phyloP scores from a whole-genome alignment of 331 rosid species.

The Malus hybrid region DNA sequence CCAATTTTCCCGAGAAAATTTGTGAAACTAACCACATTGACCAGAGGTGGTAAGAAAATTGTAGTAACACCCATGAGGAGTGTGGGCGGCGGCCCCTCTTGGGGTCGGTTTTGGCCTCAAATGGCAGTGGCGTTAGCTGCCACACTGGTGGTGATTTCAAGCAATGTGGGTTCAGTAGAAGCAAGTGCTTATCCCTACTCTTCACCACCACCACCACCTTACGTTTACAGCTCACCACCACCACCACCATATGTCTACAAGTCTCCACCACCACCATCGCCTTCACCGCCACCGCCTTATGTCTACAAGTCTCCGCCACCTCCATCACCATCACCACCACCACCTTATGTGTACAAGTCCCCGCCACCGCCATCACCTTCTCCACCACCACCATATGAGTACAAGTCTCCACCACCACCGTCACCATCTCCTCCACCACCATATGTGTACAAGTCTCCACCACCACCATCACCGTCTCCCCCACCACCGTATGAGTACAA shows the following conservation, averaged over 20 bases:
- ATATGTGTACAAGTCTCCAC: neutral
- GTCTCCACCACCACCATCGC: neutral
- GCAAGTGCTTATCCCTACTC: conserved; percentile 1
- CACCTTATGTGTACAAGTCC: neutral
- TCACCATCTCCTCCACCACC: conserved; percentile 1
- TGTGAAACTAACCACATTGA: neutral
- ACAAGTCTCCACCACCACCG: neutral
- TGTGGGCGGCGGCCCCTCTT: conserved; percentile 12
- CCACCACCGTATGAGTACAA: neutral
- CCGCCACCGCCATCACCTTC: neutral
- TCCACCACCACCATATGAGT: neutral
- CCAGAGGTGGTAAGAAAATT: neutral
- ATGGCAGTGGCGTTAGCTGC: conserved; percentile 18
- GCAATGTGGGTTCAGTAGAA: conserved; percentile 21
- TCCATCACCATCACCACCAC: neutral
- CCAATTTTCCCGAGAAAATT: neutral
- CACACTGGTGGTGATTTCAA: neutral
- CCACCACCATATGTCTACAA: neutral
- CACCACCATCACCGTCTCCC: neutral
- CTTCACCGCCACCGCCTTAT: neutral
- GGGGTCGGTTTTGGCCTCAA: conserved; percentile 21
- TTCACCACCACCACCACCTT: conserved; percentile 10
- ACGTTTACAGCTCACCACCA: conserved; percentile 7
- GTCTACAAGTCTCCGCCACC: conserved; percentile 13
- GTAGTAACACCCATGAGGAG: conserved; percentile 11